These are phyloP conservation scores for Tulasnella sp. DNA, from an alignment of 768 basidiomycete species.

Conservation along the genomic window DNA sequence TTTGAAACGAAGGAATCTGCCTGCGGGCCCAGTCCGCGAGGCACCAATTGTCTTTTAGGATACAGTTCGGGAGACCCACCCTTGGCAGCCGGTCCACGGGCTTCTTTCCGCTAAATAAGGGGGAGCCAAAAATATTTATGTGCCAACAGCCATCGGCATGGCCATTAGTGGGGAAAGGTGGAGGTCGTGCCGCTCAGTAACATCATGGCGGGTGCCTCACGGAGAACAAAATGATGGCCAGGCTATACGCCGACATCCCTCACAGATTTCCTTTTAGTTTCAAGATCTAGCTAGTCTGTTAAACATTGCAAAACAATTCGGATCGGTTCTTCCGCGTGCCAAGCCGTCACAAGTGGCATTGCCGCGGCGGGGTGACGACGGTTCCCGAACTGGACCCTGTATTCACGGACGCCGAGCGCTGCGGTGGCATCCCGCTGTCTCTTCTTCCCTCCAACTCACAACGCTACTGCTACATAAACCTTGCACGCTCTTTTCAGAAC, in stretches of 20 bases:
- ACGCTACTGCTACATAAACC: neutral
- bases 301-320: neutral
- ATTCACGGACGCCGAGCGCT: neutral
- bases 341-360: neutral
- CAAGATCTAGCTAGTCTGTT: too few relatives aligned
- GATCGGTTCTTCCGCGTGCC: neutral
- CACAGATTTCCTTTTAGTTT: too few relatives aligned
- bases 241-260: too few relatives aligned
- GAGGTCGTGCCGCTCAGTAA: too few relatives aligned
- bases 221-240: too few relatives aligned
- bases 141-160: too few relatives aligned
- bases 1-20: neutral
- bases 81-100: neutral
- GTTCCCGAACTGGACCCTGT: neutral
- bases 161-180: too few relatives aligned
- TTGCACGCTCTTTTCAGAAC: neutral
- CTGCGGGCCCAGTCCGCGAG: neutral
- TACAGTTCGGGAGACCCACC: neutral
- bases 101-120: neutral
- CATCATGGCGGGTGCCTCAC: too few relatives aligned
- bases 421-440: neutral
- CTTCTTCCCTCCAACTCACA: neutral
- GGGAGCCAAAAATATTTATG: neutral
- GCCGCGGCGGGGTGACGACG: neutral
- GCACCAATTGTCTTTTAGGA: neutral